Evolutionary conservation across 345 rosid species (phyloP), one percentile per base, ranked within the genome.

Genomic region (Acer campestre): DNA sequence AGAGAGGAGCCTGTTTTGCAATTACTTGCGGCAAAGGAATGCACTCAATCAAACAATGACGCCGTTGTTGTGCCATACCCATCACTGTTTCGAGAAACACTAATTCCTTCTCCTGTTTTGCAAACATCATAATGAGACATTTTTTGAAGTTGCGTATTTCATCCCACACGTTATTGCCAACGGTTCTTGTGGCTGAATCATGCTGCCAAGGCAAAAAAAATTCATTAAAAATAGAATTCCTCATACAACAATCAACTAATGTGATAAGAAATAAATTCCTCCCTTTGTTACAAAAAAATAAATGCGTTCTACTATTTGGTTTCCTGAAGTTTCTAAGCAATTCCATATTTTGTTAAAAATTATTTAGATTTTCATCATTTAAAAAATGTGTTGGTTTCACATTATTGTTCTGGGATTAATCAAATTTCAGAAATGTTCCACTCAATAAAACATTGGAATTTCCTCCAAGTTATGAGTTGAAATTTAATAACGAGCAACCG

Each of bases 141-240:
- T 94, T 96, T 83, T 96, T 90, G 86, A 91, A 96, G 69, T 94
- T 94, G 6, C 95, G 94, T 44, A 96, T 91, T 88, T 96, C 97
- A 16, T 89, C 95, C 99, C 97, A 91, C 62, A 89, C 90, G 72
- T 86, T 85, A 82, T 90, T 85, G 78, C 92, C 98, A 11, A 92
- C 88, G 1, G 79, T 88, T 82, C 98, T 91, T 58, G 94, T 83
- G 53, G 95, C 81, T 44, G 92, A 88, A 67, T 92, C 98, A 68
- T 95, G 99, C 95, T 93, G 92, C 67, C 49, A 71, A 82, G 66
- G 22, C 35, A 31, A 31, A 31, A 31, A 31, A 18, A 31, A 31
- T 18, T 44, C 58, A 38, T 53, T 20, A 63, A 64, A 68, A 68
- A 74, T 7, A 51, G 35, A 55, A 75, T 7, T 10, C 66, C 66